Base-by-base conservation (phyloP, 805 yeast genomes). In the Suhomyces pyralidae region DNA sequence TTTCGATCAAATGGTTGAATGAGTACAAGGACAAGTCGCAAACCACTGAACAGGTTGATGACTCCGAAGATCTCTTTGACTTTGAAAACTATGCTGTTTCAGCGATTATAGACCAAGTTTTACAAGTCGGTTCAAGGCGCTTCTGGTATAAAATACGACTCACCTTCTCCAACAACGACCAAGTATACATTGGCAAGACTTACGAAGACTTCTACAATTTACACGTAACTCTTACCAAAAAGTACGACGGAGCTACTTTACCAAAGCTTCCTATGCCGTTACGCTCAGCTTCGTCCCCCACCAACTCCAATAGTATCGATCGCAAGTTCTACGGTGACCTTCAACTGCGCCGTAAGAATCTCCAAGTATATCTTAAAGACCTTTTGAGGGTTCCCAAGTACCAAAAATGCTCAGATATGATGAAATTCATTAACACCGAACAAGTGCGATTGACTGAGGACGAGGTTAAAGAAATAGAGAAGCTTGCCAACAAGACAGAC, bases 171-270 rank as follows among this genome's bases (percentile, higher is more conserved):
- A 57, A 64, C 38, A 61, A 60, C 24, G 61, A 60, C 30, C 52
- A 43, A 2, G 19, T 67, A 3, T 64, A 58, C 49, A 46, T 72
- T 20, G 67, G 67, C 30, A 73, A 71, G 52, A 55, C 58, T 38
- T 73, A 74, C 55, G 70, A 71, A 50, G 76, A 74, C 40, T 71
- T 75, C 46, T 71, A 70, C 57, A 56, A 67, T 28, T 59, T 75
- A 42, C 76, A 73, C 51, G 36, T 59, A 8, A 43, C 48, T 1
- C 52, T 69, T 25, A 26, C 36, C 28, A 36, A 15, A 45, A 36
- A 48, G 2, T 45, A 53, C 45, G 51, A 40, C 42, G 34, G 32
- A 12, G 46, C 36, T 7, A 55, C 48, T 34, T 58, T 71, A 26
- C 74, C 75, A 3, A 60, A 58, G 43, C 57, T 71, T 19, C 77